A percentile compares a stretch with the other conserved stretches of the same genome.
phyloP scores from a whole-genome alignment of 1,284 basidiomycete species.

The Golubevia sp. region DNA sequence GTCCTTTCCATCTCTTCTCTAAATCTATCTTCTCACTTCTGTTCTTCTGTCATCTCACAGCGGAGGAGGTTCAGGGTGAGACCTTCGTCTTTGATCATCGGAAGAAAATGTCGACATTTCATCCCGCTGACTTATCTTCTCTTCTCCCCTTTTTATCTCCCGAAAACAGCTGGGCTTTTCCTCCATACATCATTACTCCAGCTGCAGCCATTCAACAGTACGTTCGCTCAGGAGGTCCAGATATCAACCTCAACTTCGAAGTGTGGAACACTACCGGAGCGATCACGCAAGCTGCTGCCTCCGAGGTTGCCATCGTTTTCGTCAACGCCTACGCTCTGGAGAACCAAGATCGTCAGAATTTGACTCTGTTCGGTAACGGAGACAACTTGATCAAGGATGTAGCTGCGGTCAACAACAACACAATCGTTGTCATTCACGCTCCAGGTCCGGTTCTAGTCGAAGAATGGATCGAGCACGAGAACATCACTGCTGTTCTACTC shows the following conservation, averaged over 20 bases:
- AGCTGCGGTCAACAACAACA: conserved; percentile 68
- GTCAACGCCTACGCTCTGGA: conserved; percentile 60
- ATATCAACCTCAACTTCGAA: conserved; percentile 20
- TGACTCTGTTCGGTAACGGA: conserved; percentile 58
- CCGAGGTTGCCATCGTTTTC: conserved; percentile 47
- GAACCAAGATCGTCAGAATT: conserved; percentile 61
- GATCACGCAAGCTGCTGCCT: conserved; percentile 28
- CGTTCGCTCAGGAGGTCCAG: conserved; percentile 8
- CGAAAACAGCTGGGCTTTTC: neutral
- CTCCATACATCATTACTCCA: conserved; percentile 31
- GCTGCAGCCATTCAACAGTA: conserved; percentile 22
- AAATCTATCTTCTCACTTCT: too few species aligned
- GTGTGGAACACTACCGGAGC: conserved; percentile 24
- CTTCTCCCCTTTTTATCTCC: neutral
- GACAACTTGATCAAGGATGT: conserved; percentile 60
- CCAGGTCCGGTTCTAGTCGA: conserved; percentile 24
- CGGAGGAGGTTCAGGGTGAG: too few species aligned
- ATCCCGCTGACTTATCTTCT: neutral
- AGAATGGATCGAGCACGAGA: conserved; percentile 30
- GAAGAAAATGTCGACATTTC: too few species aligned
- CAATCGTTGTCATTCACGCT: conserved; percentile 76
- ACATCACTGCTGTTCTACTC: conserved; percentile 64
- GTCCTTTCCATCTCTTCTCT: neutral
- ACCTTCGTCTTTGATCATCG: too few species aligned
- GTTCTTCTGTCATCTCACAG: too few species aligned